Base-by-base conservation (phyloP, 768 basidiomycete genomes). In the Mycena olivaceomarginata region DNA sequence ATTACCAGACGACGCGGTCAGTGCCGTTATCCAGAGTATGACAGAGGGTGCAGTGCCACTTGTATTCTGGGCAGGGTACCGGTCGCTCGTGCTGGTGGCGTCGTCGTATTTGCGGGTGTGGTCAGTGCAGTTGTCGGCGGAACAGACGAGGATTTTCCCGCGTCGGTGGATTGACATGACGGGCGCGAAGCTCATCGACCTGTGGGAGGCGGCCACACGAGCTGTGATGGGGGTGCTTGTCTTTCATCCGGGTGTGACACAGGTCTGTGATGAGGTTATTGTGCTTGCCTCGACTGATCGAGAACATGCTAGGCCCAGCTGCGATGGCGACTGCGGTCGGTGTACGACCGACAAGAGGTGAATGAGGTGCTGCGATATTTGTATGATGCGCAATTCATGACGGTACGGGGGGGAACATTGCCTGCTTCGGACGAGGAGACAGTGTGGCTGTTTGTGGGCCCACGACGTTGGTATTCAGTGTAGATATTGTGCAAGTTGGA, bases 311-410 rank as follows among this genome's bases (percentile, higher is more conserved):
- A 96, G 95, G 86, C 87, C 15, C 94, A 96, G 81, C 85, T 96
- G 70, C 88, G 91, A 67, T 95, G 94, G 94, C 88, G 94, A 63
- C 86, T 97, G 73, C 88, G 92, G 77, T 86, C 90, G 18, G 91
- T 94, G 25, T 96, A 96, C 79, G 95, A 97, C 82, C 88, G 93
- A 71, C 94, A 94, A 77, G 96, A 96, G 82, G 85, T 94, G 37
- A 85, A 88, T 64, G 95, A 96, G n/a, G 75, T 94, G 25, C 81
- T 95, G 62, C 84, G 85, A 16, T 89, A 89, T 70, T 84, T 96
- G 66, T 82, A 84, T 25, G 88, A 89, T n/a, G 91, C 92, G 41
- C 89, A 91, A 11, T 90, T 87, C 73, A 72, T 94, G 85, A 77
- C 85, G 86, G 62, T 79, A 74, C 45, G 83, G 80, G 80, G 81